Conservation (phyloP, 495 filamentous ascomycete species). For the Penicillium crystallinum region DNA sequence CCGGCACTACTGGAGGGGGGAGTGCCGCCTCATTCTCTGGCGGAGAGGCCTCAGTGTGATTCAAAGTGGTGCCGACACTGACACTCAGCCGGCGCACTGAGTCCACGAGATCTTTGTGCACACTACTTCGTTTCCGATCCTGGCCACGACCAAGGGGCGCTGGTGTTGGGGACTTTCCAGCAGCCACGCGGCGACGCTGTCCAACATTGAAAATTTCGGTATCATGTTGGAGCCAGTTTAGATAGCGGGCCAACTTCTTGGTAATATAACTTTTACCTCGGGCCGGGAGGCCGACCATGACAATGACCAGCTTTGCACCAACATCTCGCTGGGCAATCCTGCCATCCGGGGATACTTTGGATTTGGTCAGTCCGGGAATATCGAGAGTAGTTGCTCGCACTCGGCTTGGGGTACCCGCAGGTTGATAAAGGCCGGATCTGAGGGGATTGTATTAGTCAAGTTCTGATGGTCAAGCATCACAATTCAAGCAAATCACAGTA, state of each 20-base stretch:
- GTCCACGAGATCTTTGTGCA: conserved; percentile 41
- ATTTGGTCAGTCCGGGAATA: conserved; percentile 85
- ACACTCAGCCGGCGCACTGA: conserved; percentile 42
- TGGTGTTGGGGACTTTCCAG: conserved; percentile 48
- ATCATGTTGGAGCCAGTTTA: conserved; percentile 96
- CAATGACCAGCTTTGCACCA: conserved; percentile 90
- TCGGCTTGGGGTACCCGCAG: conserved; percentile 46
- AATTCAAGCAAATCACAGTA: background rate
- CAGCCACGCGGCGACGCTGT: conserved; percentile 76
- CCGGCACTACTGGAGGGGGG: conserved; percentile 37
- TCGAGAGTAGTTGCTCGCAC: conserved; percentile 79
- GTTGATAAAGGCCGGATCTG: conserved; percentile 29
- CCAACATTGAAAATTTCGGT: conserved; percentile 96
- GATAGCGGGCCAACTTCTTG: conserved; percentile 90
- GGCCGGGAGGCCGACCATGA: conserved; percentile 96
- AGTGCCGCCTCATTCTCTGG: conserved; percentile 24
- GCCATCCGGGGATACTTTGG: conserved; percentile 89
- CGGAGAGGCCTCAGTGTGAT: conserved; percentile 18
- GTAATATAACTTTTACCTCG: conserved; percentile 97
- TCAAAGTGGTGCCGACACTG: conserved; percentile 30
- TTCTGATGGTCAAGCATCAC: background rate
- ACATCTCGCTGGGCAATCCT: conserved; percentile 88
- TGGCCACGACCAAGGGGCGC: conserved; percentile 16
- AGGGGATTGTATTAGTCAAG: conserved; percentile 8
- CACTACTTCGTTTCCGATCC: conserved; percentile 23